Conservation (phyloP, 169 alveolate genomes). For the Eimeria sp. region DNA sequence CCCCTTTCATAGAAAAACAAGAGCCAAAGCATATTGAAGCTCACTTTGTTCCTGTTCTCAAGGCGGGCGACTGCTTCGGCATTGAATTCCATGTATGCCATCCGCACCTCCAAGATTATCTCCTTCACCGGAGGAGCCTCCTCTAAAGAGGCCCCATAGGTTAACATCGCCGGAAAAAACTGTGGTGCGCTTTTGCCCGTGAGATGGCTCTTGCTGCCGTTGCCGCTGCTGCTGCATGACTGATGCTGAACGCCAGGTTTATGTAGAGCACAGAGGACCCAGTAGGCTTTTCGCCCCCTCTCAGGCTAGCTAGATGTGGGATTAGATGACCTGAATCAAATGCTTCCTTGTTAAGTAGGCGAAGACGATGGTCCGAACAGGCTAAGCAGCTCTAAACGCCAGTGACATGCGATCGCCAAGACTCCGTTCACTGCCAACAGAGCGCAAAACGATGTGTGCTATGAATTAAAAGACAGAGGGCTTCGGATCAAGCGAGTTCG, state of each 20-base stretch:
- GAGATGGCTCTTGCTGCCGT: not conserved
- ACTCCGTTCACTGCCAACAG: not conserved
- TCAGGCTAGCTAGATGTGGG: not conserved
- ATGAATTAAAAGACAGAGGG: not conserved
- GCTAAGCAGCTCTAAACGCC: not conserved
- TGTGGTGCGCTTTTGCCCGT: not conserved
- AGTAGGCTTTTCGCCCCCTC: not conserved
- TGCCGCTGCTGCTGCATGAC: constrained; percentile 18
- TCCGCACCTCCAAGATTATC: constrained; percentile 62
- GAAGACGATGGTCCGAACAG: not conserved
- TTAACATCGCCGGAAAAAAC: not conserved
- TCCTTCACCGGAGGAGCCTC: constrained; percentile 63
- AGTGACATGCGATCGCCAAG: not conserved
- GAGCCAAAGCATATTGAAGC: not conserved
- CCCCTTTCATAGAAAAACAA: not conserved
- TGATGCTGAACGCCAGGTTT: not conserved
- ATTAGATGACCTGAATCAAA: not conserved
- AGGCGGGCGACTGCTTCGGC: constrained; percentile 30
- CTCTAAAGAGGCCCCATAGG: constrained; percentile 67
- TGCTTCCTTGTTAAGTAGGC: not conserved
- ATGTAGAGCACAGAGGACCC: not conserved
- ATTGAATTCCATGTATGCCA: constrained; percentile 47
- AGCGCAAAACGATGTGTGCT: not conserved
- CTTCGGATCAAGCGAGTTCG: not conserved
- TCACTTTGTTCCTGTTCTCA: constrained; percentile 47